phyloP scores from a whole-genome alignment of 2,329 filamentous ascomycete genomes.

The Chaetomium sp. region DNA sequence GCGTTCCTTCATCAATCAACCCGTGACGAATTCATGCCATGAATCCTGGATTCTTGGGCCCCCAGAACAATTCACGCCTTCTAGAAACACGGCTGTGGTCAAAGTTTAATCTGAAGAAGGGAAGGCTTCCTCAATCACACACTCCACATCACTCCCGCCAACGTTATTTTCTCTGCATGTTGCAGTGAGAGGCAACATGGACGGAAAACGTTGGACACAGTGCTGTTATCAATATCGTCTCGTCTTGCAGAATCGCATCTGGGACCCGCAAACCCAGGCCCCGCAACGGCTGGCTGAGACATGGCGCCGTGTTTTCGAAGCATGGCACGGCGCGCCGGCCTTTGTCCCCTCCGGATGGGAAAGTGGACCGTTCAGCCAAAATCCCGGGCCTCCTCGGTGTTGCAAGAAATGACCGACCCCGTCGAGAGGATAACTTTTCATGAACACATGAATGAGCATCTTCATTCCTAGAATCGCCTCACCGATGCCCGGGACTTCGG shows the following conservation, averaged over 20 bases:
- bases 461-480: not conserved
- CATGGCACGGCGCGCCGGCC: not conserved
- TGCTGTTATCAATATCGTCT: no score
- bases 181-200: no score
- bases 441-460: no score
- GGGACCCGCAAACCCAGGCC: no score
- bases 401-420: no score
- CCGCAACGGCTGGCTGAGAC: conserved; percentile 16
- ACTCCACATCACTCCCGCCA: conserved; percentile 1
- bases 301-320: conserved; percentile 10
- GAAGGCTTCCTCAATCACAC: conserved; percentile 4
- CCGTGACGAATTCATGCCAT: conserved; percentile 19
- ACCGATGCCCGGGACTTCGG: not conserved
- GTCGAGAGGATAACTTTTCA: no score
- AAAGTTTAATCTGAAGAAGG: not conserved
- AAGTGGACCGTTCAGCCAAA: not conserved
- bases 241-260: no score
- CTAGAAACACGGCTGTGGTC: not conserved
- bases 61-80: conserved; percentile 3
- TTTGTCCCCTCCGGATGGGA: not conserved
- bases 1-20: conserved; percentile 22
- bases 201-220: no score
- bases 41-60: conserved; percentile 7
- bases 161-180: no score
- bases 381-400: no score